These are phyloP conservation scores for Voacanga thouarsii DNA, from an alignment of 257 asterid species.

Conservation along the genomic window DNA sequence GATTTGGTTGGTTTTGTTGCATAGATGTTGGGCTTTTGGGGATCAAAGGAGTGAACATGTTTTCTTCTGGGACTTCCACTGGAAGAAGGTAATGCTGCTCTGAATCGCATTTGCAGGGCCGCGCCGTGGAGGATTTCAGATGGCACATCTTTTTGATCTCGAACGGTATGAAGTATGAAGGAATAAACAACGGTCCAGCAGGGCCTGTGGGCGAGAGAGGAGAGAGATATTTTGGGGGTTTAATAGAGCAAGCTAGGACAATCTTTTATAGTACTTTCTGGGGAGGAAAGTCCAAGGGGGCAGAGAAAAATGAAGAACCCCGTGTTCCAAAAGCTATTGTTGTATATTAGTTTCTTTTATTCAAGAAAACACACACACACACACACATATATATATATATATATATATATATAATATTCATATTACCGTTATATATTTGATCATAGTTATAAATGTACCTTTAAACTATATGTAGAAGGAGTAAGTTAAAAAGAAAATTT, in stretches of 20 bases:
- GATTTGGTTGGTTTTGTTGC: slow-evolving; percentile 2
- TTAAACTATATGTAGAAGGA: too few species aligned
- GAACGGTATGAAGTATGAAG: not conserved
- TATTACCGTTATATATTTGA: too few species aligned
- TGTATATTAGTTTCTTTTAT: too few species aligned
- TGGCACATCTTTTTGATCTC: slow-evolving; percentile 37
- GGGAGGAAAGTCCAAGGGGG: not conserved
- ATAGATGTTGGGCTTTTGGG: slow-evolving; percentile 38
- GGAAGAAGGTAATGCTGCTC: slow-evolving; percentile 15
- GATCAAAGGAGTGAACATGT: slow-evolving; percentile 40
- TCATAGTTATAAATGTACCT: too few species aligned
- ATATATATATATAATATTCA: too few species aligned
- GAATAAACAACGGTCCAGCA: too few species aligned
- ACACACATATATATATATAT: too few species aligned
- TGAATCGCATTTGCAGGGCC: slow-evolving; percentile 16
- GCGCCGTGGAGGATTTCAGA: slow-evolving; percentile 23
- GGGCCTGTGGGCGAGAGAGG: not conserved
- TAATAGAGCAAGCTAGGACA: slow-evolving; percentile 5
- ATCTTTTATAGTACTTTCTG: slow-evolving; percentile 19
- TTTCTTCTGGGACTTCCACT: slow-evolving; percentile 18
- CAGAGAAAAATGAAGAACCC: not conserved
- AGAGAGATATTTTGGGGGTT: slow-evolving; percentile 4
- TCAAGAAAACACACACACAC: too few species aligned
- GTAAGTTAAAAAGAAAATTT: too few species aligned
- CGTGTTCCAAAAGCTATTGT: not conserved